Evolutionary conservation across 129 eudicot genomes (phyloP).

Genomic region (Flaveria bidentis): DNA sequence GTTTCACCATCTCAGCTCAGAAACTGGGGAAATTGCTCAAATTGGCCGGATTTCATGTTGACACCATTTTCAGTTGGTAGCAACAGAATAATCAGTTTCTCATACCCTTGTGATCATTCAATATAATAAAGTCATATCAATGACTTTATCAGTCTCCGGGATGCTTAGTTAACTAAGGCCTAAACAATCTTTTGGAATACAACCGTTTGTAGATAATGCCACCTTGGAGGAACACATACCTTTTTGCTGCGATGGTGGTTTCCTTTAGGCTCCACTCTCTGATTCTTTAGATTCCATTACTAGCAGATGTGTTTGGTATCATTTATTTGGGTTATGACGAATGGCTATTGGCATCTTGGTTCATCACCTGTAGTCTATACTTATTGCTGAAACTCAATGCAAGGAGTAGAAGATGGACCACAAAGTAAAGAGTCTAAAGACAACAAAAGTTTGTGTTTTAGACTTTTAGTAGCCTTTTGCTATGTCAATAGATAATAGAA

Average conservation of each 20-base stretch:
- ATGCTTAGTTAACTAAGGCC: conserved; percentile 64
- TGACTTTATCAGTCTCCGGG: conserved; percentile 71
- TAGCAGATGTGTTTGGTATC: conserved; percentile 62
- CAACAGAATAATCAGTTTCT: conserved; percentile 44
- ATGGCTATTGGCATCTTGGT: conserved; percentile 60
- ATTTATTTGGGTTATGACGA: conserved; percentile 56
- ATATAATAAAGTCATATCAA: conserved; percentile 65
- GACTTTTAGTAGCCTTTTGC: background rate
- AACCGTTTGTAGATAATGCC: conserved; percentile 69
- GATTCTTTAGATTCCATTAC: conserved; percentile 63
- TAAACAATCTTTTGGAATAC: conserved; percentile 74
- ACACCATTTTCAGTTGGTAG: conserved; percentile 59
- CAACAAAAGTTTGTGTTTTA: conserved; percentile 19
- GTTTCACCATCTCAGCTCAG: conserved; percentile 71
- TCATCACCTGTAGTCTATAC: conserved; percentile 71
- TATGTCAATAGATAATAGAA: background rate
- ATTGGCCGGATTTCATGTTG: conserved; percentile 69
- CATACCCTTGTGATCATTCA: conserved; percentile 78
- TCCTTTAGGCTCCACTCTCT: conserved; percentile 69
- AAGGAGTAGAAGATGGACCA: conserved; percentile 43
- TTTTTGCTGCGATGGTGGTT: conserved; percentile 60
- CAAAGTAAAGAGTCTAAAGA: too few species aligned
- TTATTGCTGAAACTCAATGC: conserved; percentile 55
- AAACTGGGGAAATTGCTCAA: conserved; percentile 72
- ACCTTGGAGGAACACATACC: conserved; percentile 81